phyloP scores from a whole-genome alignment of 257 asterid species.

The Nicotiana attenuata region DNA sequence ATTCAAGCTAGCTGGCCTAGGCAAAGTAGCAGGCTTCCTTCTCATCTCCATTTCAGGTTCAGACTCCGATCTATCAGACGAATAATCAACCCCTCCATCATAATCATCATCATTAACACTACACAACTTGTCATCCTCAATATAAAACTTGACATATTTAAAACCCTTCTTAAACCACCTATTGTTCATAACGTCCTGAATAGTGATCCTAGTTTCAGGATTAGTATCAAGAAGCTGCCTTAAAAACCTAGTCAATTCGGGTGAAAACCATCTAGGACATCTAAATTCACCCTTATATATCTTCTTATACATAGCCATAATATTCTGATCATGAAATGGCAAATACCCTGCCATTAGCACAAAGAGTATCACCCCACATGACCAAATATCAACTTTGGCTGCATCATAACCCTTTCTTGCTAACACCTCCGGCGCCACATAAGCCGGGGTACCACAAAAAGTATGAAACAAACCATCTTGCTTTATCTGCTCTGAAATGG shows the following conservation, averaged over 20 bases:
- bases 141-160: conserved; percentile 57
- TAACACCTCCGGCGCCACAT: conserved; percentile 92
- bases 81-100: conserved; percentile 17
- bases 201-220: conserved; percentile 59
- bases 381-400: conserved; percentile 93
- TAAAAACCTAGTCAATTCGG: conserved; percentile 47
- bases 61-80: conserved; percentile 65
- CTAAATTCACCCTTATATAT: conserved; percentile 84
- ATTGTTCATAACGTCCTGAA: conserved; percentile 57
- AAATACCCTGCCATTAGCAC: conserved; percentile 90
- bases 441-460: conserved; percentile 91
- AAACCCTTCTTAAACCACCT: conserved; percentile 67
- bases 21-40: conserved; percentile 41
- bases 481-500: conserved; percentile 86
- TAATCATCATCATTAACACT: conserved; percentile 40
- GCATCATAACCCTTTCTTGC: conserved; percentile 83
- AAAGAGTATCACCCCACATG: conserved; percentile 86
- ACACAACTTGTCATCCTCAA: conserved; percentile 81
- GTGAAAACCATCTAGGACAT: conserved; percentile 92
- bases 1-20: conserved; percentile 85
- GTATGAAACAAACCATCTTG: conserved; percentile 90
- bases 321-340: conserved; percentile 83
- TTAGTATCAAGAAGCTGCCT: conserved; percentile 50
- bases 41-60: conserved; percentile 55
- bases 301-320: conserved; percentile 93